Base-by-base conservation (phyloP, 2,329 filamentous ascomycete species). In the Ophiostoma sp. region DNA sequence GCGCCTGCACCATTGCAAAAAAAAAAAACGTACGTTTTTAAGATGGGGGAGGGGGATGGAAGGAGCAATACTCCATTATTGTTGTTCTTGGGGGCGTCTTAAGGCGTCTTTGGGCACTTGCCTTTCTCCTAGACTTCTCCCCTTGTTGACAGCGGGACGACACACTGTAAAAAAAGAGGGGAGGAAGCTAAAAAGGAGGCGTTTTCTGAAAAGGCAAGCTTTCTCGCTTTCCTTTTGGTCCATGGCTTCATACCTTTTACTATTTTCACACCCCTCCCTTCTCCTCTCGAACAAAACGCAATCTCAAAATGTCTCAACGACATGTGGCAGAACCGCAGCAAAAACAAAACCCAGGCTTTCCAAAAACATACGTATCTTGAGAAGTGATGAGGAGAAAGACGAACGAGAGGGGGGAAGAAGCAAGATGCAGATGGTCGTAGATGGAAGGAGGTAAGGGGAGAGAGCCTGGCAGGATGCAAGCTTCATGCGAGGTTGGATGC, bases 21-120 rank as follows among this genome's bases (percentile, higher is more conserved):
- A 69, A 50, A 4, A 39, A 39, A 52, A 69, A 52, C 66, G 45
- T 69, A 69, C 66, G 45, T 69, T 69, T 69, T 50, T 64, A n/a
- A 45, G n/a, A 36, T 48, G 42, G 42, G 12, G 36, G 8, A 19
- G 25, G 6, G 7, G 22, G 12, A 31, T 45, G 22, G 39, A 50
- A 50, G 39, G 12, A 31, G 15, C 7, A 48, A 33, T 19, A 4
- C 63, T 68, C 63, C 39, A n/a, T n/a, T 36, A 36, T 8, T 36
- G 39, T 28, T 50, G n/a, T n/a, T 17, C 3, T 52, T 48, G 42
- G 15, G 42, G 12, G 11, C 11, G 12, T 48, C 12, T 15, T 45
- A 15, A 15, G 39, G 12, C 8, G 39, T 45, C 36, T 39, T 42
- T 42, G 39, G 9, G 15, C 42, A 19, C 42, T 48, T 48, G 2